These are phyloP conservation scores for Colletotrichum eleusines DNA, from an alignment of 2,329 filamentous ascomycete species.

Conservation along the genomic window DNA sequence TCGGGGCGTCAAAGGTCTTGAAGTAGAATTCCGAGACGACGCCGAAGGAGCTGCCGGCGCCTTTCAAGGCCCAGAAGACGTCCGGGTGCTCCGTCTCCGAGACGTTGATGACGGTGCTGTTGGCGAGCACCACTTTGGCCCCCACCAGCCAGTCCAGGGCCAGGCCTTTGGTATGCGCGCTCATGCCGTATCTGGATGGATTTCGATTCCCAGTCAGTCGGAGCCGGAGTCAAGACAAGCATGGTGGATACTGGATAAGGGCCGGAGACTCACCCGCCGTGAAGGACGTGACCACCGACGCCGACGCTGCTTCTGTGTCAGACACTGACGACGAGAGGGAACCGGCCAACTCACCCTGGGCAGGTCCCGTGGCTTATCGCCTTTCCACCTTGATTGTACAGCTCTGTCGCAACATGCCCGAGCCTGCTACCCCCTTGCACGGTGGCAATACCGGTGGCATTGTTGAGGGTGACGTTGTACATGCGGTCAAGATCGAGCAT, in stretches of 20 bases:
- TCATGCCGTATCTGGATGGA: conserved; percentile 41
- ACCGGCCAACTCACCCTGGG: conserved; percentile 44
- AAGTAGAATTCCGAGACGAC: conserved; percentile 54
- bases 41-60: conserved; percentile 56
- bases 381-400: conserved; percentile 52
- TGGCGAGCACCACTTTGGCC: conserved; percentile 53
- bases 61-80: conserved; percentile 57
- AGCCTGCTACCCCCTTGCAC: conserved; percentile 57
- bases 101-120: conserved; percentile 47
- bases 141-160: conserved; percentile 53
- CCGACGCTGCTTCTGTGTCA: conserved; percentile 51
- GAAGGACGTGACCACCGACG: conserved; percentile 59
- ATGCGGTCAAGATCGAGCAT: conserved; percentile 57
- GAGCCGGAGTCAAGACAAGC: not conserved
- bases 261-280: conserved; percentile 51
- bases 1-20: conserved; percentile 53
- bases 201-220: not conserved
- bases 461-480: conserved; percentile 50
- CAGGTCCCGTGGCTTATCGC: conserved; percentile 60
- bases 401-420: conserved; percentile 55
- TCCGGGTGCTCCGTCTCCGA: conserved; percentile 52
- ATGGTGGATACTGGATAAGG: too few species aligned
- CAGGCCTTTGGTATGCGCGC: conserved; percentile 44
- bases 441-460: conserved; percentile 48
- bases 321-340: not conserved